Evolutionary conservation across 2,329 filamentous ascomycete species (phyloP).

Genomic region (Exophiala xenobiotica): DNA sequence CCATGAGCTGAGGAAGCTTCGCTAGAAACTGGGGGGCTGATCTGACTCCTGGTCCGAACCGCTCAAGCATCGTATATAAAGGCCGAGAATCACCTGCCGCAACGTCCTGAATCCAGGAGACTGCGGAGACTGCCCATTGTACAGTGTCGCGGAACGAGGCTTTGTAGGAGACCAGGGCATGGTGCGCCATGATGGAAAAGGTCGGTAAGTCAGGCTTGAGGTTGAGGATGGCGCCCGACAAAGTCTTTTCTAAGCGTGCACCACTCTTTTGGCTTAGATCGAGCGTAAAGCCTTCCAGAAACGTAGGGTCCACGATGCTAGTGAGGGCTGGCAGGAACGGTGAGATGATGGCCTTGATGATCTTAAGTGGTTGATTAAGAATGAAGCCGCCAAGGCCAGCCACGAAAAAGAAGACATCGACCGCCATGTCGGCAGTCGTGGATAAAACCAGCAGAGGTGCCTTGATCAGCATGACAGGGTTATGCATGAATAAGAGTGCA

Average conservation of each 20-base stretch:
- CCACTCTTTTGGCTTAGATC: slow-evolving; percentile 27
- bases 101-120: slow-evolving; percentile 37
- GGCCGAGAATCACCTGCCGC: background rate
- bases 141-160: slow-evolving; percentile 39
- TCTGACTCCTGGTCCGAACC: background rate
- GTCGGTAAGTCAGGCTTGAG: slow-evolving; percentile 64
- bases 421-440: slow-evolving; percentile 71
- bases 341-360: slow-evolving; percentile 31
- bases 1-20: slow-evolving; percentile 1
- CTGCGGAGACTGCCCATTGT: background rate
- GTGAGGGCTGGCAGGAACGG: slow-evolving; percentile 24
- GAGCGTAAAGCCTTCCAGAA: slow-evolving; percentile 22
- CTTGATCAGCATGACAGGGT: slow-evolving; percentile 67
- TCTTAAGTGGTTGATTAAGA: slow-evolving; percentile 40
- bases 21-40: background rate
- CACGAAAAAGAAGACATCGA: slow-evolving; percentile 56
- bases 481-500: slow-evolving; percentile 73
- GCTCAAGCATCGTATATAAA: background rate
- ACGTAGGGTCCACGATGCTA: slow-evolving; percentile 15
- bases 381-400: slow-evolving; percentile 48
- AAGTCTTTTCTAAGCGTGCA: slow-evolving; percentile 26
- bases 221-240: slow-evolving; percentile 21
- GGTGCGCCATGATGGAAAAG: slow-evolving; percentile 74
- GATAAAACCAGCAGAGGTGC: slow-evolving; percentile 72
- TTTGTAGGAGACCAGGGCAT: slow-evolving; percentile 47